Evolutionary conservation across 305 asterid species (phyloP), one percentile per base, ranked within the genome.

Genomic region (Fraxinus greggii): DNA sequence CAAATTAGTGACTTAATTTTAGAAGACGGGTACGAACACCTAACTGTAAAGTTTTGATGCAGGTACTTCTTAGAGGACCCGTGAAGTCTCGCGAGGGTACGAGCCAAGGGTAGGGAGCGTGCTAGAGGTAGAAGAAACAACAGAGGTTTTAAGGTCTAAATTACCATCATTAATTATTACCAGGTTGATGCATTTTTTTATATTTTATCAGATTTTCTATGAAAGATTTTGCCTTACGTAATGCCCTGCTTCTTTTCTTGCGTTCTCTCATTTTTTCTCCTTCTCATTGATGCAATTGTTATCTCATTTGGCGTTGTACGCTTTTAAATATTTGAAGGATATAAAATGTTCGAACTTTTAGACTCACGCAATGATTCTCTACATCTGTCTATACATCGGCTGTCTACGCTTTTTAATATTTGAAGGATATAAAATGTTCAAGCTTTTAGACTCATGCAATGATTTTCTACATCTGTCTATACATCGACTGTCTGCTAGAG

Each of bases 31-130:
- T 24, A 23, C 13, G 2, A 3, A 24, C 29, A 12, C 7, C 36
- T 65, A 1, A 24, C 2, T 5, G 3, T 3, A 5, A 19, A 24
- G 77, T n/a, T 77, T 26, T 51, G 15, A 28, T 72, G 73, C 89
- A 94, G 98, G 95, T 94, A 0, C 95, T 94, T 7, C 89, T 94
- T 80, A 87, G 98, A 82, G 97, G 98, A 13, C 90, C 97, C 3
- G 80, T 90, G 75, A 94, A 93, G 84, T 90, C 98, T 0, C 93
- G 98, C 72, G 98, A 94, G 84, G 97, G 97, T 94, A 74, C 90
- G 97, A 59, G 32, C 97, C 40, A 91, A 92, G 92, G 98, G 98
- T 78, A 89, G 98, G 87, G 97, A 94, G 89, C 87, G 89, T 0
- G 98, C 98, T 23, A 90, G 98, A 77, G 97, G 98, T 73, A 91